Base-by-base conservation (phyloP, 257 asterid genomes). In the Solanum rostratum region DNA sequence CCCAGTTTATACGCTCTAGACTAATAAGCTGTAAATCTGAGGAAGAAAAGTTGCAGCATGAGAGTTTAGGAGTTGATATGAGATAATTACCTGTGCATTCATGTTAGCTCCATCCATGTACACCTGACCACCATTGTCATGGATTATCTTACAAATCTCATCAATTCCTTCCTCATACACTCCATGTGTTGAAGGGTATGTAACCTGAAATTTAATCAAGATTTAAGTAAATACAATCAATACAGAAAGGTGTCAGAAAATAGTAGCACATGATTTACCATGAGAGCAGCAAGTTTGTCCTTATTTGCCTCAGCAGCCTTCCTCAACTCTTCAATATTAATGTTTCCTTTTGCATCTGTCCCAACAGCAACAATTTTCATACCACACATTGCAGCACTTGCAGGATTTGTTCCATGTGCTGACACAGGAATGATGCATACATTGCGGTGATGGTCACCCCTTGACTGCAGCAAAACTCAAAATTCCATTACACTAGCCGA, bases 21-120 rank as follows among this genome's bases (percentile, higher is more conserved):
- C 80, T 12, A 71, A 43, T 71, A 71, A 20, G 20, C 54, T n/a
- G 37, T n/a, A 71, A 20, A 71, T 71, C 20, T n/a, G 55, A 43
- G 55, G 55, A n/a, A n/a, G 37, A 41, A 71, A 71, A 71, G 54
- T 71, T n/a, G 43, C 80, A 43, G 55, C 20, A 71, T 11, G 80
- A 71, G 55, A 71, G 80, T 45, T 50, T 78, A 78, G 45, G 29
- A 74, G 62, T 49, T 46, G 6, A 50, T 52, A 78, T 30, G 46
- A 50, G 45, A 45, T 76, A 50, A 83, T 20, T 91, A 97, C 99
- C 98, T 97, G 99, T 82, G 99, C 99, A 52, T 97, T 97, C 99
- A 97, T 97, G 97, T 97, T 97, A 79, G 99, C 99, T 90, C 99
- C 99, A 85, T 97, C 99, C 98, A 95, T 97, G 93, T 97, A 97